These are phyloP conservation scores for Rhodamnia argentea DNA, from an alignment of 345 rosid genomes.

Conservation along the genomic window DNA sequence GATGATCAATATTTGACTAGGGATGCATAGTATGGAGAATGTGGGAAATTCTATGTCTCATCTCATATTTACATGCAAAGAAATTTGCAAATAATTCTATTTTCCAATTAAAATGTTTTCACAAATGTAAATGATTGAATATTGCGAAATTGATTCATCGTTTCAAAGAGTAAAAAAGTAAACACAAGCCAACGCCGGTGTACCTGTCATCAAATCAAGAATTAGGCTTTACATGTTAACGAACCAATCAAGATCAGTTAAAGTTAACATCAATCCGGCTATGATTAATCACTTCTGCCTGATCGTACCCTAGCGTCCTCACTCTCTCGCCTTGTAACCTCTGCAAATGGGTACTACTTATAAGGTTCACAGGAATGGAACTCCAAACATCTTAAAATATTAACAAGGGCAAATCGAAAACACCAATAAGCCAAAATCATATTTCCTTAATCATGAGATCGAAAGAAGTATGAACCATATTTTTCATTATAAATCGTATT, in stretches of 20 bases:
- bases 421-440: rapidly evolving
- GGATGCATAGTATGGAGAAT: background rate
- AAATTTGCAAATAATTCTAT: background rate
- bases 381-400: background rate
- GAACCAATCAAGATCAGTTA: background rate
- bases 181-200: background rate
- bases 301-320: background rate
- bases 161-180: background rate
- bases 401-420: rapidly evolving
- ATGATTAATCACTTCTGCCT: background rate
- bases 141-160: background rate
- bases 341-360: background rate
- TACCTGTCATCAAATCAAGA: background rate
- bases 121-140: rapidly evolving
- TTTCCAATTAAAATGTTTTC: background rate
- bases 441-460: rapidly evolving
- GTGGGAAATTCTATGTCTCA: background rate
- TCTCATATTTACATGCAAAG: background rate
- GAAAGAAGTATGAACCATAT: rapidly evolving
- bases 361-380: rapidly evolving
- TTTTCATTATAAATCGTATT: background rate
- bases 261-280: background rate
- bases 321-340: background rate
- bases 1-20: background rate
- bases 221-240: background rate